Evolutionary conservation across 2,329 filamentous ascomycete genomes (phyloP).

Genomic region (Cladophialophora bantiana): DNA sequence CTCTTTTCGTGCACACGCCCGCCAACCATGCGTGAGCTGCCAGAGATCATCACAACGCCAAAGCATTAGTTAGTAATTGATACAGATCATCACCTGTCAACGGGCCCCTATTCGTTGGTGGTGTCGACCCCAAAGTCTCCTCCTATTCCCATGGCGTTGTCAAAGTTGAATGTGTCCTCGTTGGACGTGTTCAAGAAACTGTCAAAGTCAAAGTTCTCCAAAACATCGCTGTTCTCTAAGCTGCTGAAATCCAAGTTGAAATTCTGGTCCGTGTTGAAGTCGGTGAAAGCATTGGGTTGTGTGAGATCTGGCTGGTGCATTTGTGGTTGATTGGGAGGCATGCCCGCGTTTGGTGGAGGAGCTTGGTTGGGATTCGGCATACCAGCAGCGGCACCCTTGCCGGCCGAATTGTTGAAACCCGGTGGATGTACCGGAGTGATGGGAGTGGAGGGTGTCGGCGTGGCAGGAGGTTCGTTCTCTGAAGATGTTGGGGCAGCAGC

Average conservation of each 20-base stretch:
- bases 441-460: conserved; percentile 58
- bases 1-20: conserved; percentile 24
- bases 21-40: conserved; percentile 28
- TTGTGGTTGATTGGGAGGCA: conserved; percentile 40
- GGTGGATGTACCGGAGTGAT: conserved; percentile 57
- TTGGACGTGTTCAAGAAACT: conserved; percentile 66
- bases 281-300: conserved; percentile 32
- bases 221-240: conserved; percentile 55
- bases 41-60: conserved; percentile 31
- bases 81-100: conserved; percentile 25
- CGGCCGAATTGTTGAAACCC: conserved; percentile 50
- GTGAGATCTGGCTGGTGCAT: conserved; percentile 40
- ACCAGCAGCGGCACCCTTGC: conserved; percentile 45
- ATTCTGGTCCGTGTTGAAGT: conserved; percentile 33
- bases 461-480: conserved; percentile 56
- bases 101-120: conserved; percentile 32
- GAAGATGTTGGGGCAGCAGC: conserved; percentile 51
- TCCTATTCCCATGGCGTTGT: conserved; percentile 52
- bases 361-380: conserved; percentile 45
- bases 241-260: conserved; percentile 49
- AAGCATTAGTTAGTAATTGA: conserved; percentile 32
- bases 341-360: conserved; percentile 45
- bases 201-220: conserved; percentile 70
- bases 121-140: conserved; percentile 45
- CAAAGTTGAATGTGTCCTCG: conserved; percentile 56